Base-by-base conservation (phyloP, 2,329 filamentous ascomycete genomes). In the Plectosphaerella sp. region DNA sequence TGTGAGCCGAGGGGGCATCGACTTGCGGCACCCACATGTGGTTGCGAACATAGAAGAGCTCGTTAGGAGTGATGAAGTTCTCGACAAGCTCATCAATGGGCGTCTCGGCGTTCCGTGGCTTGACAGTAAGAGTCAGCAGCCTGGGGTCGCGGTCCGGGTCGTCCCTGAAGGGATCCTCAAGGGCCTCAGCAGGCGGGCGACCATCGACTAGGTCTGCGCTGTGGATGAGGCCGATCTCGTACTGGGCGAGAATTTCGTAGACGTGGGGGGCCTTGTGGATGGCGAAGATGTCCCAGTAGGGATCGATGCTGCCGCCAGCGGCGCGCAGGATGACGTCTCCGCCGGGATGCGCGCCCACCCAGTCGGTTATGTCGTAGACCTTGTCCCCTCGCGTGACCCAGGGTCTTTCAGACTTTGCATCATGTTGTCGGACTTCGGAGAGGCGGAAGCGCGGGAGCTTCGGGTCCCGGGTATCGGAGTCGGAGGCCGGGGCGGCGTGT, bases 341-440 rank as follows among this genome's bases (percentile, higher is more conserved):
- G 4, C 85, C 85, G 0, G 85, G 85, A 61, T 88, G 85, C 1
- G 77, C 82, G 1, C 74, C 70, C 20, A 88, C 69, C 82, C 84
- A 88, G 48, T 87, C 82, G 1, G 84, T 88, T 49, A 88, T 88
- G 60, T 88, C 80, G 72, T 88, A 88, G 18, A 88, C 83, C 52
- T 82, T 80, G 62, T 81, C 80, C 22, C 75, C 80, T 50, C 76
- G 75, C n/a, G 79, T 82, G 4, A 88, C 78, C 85, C 85, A 88
- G 3, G 83, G 83, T 10, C 72, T 66, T 1, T 73, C 62, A 0
- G 82, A 80, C 18, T 72, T 70, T 16, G 70, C 69, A n/a, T 78
- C 75, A 57, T 83, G 80, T 48, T 76, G 67, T 47, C 74, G 76
- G 46, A 83, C 64, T 51, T 82, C 77, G 12, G 72, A 64, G 14